These are phyloP conservation scores for Fusarium torreyae DNA, from an alignment of 2,329 filamentous ascomycete species.

Conservation along the genomic window DNA sequence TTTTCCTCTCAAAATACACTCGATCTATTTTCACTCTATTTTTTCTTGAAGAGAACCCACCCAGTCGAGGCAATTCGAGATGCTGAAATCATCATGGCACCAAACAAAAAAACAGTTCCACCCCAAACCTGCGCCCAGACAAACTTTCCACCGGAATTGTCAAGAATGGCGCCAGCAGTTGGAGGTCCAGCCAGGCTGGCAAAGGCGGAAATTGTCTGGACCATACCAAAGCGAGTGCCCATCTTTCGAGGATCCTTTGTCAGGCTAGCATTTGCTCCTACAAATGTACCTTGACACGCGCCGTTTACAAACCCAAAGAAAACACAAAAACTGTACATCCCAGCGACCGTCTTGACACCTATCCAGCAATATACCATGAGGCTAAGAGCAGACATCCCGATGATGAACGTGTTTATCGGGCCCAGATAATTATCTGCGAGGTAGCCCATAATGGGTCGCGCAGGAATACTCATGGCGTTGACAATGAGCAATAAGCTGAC, in stretches of 20 bases:
- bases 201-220: slow-evolving; percentile 59
- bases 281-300: slow-evolving; percentile 53
- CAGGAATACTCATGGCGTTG: slow-evolving; percentile 73
- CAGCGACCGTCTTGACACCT: slow-evolving; percentile 46
- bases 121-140: slow-evolving; percentile 64
- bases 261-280: slow-evolving; percentile 57
- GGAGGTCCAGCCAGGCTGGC: slow-evolving; percentile 61
- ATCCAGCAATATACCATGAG: slow-evolving; percentile 53
- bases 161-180: slow-evolving; percentile 52
- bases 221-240: slow-evolving; percentile 62
- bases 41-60: slow-evolving; percentile 56
- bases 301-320: slow-evolving; percentile 52
- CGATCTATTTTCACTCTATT: background rate
- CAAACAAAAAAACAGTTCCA: slow-evolving; percentile 58
- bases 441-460: slow-evolving; percentile 71
- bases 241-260: slow-evolving; percentile 59
- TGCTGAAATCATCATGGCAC: slow-evolving; percentile 52
- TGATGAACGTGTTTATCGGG: slow-evolving; percentile 62
- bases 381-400: slow-evolving; percentile 50
- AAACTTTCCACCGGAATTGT: slow-evolving; percentile 51
- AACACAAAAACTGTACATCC: slow-evolving; percentile 51
- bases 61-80: slow-evolving; percentile 57
- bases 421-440: slow-evolving; percentile 70
- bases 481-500: slow-evolving; percentile 72
- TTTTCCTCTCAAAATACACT: background rate